Evolutionary conservation across 2,329 filamentous ascomycete species (phyloP).

Genomic region (Mariannaea sp.): DNA sequence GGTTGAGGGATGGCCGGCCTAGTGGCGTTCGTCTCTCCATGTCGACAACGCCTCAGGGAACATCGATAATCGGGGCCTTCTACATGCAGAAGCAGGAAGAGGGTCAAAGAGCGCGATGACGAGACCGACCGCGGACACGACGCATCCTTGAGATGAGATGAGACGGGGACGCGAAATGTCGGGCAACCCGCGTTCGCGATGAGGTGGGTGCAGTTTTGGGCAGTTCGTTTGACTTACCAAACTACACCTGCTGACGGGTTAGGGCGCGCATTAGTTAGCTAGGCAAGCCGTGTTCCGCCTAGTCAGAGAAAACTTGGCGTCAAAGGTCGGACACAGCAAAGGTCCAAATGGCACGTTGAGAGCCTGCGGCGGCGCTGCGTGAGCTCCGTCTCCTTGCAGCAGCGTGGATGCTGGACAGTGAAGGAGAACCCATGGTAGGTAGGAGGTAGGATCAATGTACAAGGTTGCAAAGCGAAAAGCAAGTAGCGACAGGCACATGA

Average conservation of each 20-base stretch:
- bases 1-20: constrained; percentile 7
- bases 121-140: constrained; percentile 20
- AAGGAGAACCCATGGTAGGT: constrained; percentile 26
- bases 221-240: constrained; percentile 22
- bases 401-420: constrained; percentile 25
- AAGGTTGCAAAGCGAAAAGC: too few relatives aligned
- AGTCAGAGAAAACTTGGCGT: constrained; percentile 13
- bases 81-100: not conserved
- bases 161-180: constrained; percentile 29
- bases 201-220: constrained; percentile 2
- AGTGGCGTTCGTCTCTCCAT: constrained; percentile 8
- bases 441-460: not conserved
- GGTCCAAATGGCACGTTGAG: constrained; percentile 28
- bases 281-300: constrained; percentile 10
- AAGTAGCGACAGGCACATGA: constrained; percentile 1
- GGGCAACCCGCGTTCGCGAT: constrained; percentile 21
- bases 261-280: constrained; percentile 22
- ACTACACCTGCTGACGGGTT: constrained; percentile 17
- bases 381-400: constrained; percentile 33
- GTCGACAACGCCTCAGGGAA: constrained; percentile 21
- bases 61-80: too few relatives aligned
- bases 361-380: constrained; percentile 25
- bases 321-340: constrained; percentile 22
- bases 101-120: constrained; percentile 24
- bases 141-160: constrained; percentile 20